Percentiles rank a stretch among this genome's conserved stretches.
Conservation (phyloP, 768 basidiomycete genomes). For the Mycena kentingensis region DNA sequence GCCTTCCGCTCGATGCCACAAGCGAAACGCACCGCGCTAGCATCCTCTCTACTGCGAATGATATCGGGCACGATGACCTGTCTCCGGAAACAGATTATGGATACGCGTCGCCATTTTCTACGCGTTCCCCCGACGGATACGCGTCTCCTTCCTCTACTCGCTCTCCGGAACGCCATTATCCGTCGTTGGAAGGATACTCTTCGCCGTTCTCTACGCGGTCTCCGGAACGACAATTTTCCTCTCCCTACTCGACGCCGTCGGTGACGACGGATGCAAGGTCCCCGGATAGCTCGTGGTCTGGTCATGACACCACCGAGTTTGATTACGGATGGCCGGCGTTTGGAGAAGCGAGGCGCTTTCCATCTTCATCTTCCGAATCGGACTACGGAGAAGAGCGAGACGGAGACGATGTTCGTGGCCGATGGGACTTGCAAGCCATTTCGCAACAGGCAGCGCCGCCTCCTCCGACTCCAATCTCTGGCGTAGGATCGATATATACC, state of each 20-base stretch:
- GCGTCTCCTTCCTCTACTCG: constrained; percentile 8
- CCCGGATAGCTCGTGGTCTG: neutral
- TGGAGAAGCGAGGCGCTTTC: constrained; percentile 1
- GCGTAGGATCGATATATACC: constrained; percentile 8
- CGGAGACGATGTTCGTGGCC: neutral
- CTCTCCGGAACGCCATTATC: neutral
- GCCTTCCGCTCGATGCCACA: neutral
- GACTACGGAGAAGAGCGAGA: constrained; percentile 2
- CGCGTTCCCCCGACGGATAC: neutral
- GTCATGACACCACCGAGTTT: neutral
- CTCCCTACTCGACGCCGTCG: constrained; percentile 1
- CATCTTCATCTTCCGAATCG: neutral
- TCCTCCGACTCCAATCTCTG: neutral
- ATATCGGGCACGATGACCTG: constrained; percentile 13
- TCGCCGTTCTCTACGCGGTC: neutral
- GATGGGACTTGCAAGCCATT: neutral
- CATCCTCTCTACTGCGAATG: constrained; percentile 12
- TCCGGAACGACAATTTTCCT: constrained; percentile 1
- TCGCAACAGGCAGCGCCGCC: neutral
- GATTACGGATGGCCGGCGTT: constrained; percentile 21
- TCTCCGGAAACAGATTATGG: neutral
- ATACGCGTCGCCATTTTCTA: neutral
- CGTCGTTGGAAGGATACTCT: neutral
- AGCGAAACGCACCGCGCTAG: constrained; percentile 11
- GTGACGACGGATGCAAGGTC: constrained; percentile 1